These are phyloP conservation scores for Myrica gale DNA, from an alignment of 306 rosid genomes.

Conservation along the genomic window DNA sequence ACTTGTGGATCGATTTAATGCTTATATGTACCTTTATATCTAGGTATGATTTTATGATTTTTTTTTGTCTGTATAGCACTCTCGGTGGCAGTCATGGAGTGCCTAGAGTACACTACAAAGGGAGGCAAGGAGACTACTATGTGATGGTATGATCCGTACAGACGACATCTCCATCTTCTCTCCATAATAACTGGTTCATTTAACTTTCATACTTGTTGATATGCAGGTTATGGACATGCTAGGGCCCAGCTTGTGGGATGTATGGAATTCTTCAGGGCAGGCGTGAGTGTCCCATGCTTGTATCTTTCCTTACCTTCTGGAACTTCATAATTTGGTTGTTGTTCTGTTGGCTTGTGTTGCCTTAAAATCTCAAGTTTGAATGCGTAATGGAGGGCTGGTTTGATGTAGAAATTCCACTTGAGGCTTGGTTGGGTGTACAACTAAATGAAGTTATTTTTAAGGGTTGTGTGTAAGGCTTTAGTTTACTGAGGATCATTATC, in stretches of 20 bases:
- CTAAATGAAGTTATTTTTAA: not conserved
- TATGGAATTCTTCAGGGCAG: slow-evolving; percentile 93
- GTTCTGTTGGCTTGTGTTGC: not conserved
- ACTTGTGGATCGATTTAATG: not conserved
- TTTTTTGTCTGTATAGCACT: slow-evolving; percentile 48
- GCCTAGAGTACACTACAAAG: slow-evolving; percentile 87
- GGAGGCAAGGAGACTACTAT: slow-evolving; percentile 83
- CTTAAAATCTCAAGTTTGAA: not conserved
- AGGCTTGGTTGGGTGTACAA: not conserved
- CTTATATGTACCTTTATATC: not conserved
- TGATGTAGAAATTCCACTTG: not conserved
- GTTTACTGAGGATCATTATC: not conserved
- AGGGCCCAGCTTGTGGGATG: slow-evolving; percentile 99
- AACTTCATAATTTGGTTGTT: not conserved
- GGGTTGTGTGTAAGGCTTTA: not conserved
- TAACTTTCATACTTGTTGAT: slow-evolving; percentile 18
- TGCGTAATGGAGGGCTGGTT: not conserved
- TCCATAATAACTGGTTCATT: slow-evolving; percentile 3
- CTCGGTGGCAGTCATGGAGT: slow-evolving; percentile 99
- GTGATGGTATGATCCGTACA: slow-evolving; percentile 65
- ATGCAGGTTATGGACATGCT: slow-evolving; percentile 97
- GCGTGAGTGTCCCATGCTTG: slow-evolving; percentile 56
- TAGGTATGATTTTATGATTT: not conserved
- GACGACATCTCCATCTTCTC: slow-evolving; percentile 7
- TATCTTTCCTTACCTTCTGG: slow-evolving; percentile 1